Base-by-base conservation (phyloP, 2,329 filamentous ascomycete species). In the Trichoderma breve region DNA sequence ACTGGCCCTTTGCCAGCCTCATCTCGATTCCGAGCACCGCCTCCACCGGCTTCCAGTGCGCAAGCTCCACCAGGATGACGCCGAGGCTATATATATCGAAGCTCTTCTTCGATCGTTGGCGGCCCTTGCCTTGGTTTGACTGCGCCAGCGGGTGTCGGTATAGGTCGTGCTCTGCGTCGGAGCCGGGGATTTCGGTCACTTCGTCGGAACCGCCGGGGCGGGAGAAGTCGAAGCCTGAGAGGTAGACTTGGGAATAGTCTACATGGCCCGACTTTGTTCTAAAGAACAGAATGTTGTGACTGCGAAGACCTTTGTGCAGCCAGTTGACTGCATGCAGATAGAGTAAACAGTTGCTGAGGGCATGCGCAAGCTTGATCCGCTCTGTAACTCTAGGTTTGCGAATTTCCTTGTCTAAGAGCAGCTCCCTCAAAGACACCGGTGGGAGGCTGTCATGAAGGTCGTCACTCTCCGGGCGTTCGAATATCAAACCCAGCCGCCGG, bases 291-390 rank as follows among this genome's bases (percentile, higher is more conserved):
- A 89, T 81, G 75, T 87, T 88, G 70, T 86, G 80, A 71, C 83
- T 85, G 14, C 86, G 84, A 6, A 89, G 80, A n/a, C 86, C 86
- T 74, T 89, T 89, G 80, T 89, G 87, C 6, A 89, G 81, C 87
- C 86, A 89, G 73, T 87, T 84, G 1, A 88, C 86, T 3, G 85
- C 83, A 75, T 89, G 87, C 0, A 89, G 81, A 70, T 87, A 87
- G 61, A 89, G 79, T 3, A 90, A 77, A 21, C 84, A 88, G 75
- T 86, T 85, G 71, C 85, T 82, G 34, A 89, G 80, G 30, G 84
- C 83, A 61, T 84, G 82, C 58, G 87, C 87, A 21, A 90, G 82
- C 32, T 76, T 79, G 69, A 89, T 81, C 36, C 88, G 83, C 28
- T 85, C 82, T 0, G 86, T 88, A 3, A 90, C 82, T 1, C 84